phyloP scores from a whole-genome alignment of 2,329 filamentous ascomycete species.

The Colletotrichum tofieldiae region DNA sequence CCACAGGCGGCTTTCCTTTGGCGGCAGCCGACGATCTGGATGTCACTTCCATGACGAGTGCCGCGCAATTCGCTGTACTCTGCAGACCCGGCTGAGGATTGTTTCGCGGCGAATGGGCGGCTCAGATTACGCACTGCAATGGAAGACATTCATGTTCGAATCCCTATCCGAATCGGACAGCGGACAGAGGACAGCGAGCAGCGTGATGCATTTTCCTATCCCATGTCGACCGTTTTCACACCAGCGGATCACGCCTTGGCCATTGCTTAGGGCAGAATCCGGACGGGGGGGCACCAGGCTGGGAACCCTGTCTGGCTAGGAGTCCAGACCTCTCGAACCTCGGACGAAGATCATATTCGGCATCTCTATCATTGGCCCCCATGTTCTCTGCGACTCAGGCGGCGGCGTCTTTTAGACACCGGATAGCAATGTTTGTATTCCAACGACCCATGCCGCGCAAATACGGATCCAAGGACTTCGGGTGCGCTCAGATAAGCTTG shows the following conservation, averaged over 20 bases:
- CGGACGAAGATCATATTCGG: slow-evolving; percentile 31
- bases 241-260: slow-evolving; percentile 21
- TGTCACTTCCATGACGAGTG: slow-evolving; percentile 14
- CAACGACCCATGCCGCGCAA: slow-evolving; percentile 11
- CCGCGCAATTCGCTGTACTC: no score
- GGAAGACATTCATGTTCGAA: not conserved
- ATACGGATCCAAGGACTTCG: not conserved
- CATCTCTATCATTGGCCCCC: slow-evolving; percentile 23
- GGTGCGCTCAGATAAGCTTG: slow-evolving; percentile 14
- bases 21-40: slow-evolving; percentile 16
- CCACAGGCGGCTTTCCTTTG: slow-evolving; percentile 20
- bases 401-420: not conserved
- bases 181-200: not conserved
- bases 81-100: slow-evolving; percentile 10
- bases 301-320: slow-evolving; percentile 27
- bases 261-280: slow-evolving; percentile 22
- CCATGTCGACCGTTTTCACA: slow-evolving; percentile 14
- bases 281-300: slow-evolving; percentile 1
- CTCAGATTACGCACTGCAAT: not conserved
- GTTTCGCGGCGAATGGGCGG: not conserved
- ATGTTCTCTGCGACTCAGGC: slow-evolving; percentile 27
- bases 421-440: not conserved
- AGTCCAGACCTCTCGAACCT: slow-evolving; percentile 32
- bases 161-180: not conserved
- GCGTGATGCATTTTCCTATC: not conserved